Evolutionary conservation across 352 stramenopile genomes (phyloP).

Genomic region (Pythium apleroticum): DNA sequence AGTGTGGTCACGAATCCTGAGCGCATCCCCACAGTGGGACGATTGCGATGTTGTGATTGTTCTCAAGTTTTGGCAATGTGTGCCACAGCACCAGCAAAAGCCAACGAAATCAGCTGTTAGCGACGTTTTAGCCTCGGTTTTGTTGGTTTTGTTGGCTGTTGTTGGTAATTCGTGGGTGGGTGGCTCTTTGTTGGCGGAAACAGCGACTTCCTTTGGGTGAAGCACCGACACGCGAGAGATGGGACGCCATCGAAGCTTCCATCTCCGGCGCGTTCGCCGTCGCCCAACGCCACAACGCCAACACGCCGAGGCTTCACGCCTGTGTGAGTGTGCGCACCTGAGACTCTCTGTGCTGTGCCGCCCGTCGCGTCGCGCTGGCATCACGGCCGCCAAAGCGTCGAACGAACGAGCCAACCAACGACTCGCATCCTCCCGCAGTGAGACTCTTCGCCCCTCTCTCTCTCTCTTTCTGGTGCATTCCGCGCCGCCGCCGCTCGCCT

Average conservation of each 20-base stretch:
- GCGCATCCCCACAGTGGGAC: background rate
- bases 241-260: background rate
- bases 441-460: no score
- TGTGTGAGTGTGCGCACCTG: no score
- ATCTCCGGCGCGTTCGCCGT: background rate
- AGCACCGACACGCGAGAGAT: constrained; percentile 6
- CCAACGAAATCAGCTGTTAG: no score
- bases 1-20: background rate
- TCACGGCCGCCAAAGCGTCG: background rate
- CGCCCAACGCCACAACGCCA: background rate
- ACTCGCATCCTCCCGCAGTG: no score
- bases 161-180: background rate
- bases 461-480: background rate
- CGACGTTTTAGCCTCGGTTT: background rate
- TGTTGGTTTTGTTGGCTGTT: constrained; percentile 5
- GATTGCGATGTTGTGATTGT: background rate
- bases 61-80: background rate
- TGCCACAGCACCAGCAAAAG: background rate
- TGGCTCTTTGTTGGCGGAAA: background rate
- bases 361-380: background rate
- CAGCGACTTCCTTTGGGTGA: background rate
- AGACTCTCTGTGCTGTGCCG: background rate
- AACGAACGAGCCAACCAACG: no score
- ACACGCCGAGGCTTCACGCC: background rate
- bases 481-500: background rate